Evolutionary conservation across 2,329 filamentous ascomycete species (phyloP).

Genomic region (Fusarium buharicum): DNA sequence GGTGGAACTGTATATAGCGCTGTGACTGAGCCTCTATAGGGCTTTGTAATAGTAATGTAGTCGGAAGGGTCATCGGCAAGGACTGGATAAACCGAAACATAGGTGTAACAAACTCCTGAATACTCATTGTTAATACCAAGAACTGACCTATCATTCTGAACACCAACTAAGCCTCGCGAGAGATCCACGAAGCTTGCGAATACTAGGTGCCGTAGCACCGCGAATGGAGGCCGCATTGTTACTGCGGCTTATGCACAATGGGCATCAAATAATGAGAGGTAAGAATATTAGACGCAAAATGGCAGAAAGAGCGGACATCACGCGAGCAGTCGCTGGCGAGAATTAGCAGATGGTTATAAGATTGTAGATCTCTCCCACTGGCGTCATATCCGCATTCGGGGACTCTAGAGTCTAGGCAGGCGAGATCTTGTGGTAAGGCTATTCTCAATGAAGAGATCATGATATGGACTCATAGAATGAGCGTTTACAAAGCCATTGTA

Average conservation of each 20-base stretch:
- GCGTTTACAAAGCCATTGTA: conserved; percentile 27
- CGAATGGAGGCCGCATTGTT: conserved; percentile 26
- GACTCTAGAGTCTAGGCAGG: neutral
- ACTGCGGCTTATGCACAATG: neutral
- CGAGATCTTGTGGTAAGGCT: neutral
- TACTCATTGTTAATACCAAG: conserved; percentile 38
- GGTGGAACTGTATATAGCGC: conserved; percentile 37
- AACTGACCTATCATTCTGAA: conserved; percentile 39
- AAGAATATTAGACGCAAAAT: conserved; percentile 2
- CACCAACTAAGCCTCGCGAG: conserved; percentile 19
- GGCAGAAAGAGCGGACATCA: neutral
- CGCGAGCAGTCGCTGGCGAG: neutral
- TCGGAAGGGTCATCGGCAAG: conserved; percentile 26
- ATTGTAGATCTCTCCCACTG: neutral
- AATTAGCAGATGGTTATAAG: conserved; percentile 24
- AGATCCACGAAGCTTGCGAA: conserved; percentile 15
- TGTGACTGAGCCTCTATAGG: conserved; percentile 33
- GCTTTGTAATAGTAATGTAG: conserved; percentile 40
- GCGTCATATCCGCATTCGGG: conserved; percentile 27
- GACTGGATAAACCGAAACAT: conserved; percentile 42
- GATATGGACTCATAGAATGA: neutral
- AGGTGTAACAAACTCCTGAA: conserved; percentile 43
- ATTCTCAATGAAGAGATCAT: neutral
- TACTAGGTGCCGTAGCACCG: conserved; percentile 16
- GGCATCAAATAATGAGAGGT: conserved; percentile 11